Evolutionary conservation across 805 yeast species (phyloP).

Genomic region (Schwanniomyces vanrijiae): DNA sequence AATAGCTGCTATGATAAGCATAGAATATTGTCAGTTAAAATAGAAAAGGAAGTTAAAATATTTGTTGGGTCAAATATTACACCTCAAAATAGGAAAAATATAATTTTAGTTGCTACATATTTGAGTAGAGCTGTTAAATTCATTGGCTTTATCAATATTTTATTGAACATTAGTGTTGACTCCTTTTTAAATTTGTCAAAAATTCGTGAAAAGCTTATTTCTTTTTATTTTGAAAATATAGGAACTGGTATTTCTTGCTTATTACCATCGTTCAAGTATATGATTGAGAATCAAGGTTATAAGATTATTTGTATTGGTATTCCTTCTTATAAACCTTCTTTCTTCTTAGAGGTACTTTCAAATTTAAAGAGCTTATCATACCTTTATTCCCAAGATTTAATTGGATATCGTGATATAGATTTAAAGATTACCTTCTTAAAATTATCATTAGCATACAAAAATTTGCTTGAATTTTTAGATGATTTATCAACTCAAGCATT

Average conservation of each 20-base stretch:
- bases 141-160: slow-evolving; percentile 3
- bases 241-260: not conserved
- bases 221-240: not conserved
- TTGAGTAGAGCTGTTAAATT: not conserved
- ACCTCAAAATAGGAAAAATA: not conserved
- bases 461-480: slow-evolving; percentile 15
- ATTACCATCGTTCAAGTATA: slow-evolving; percentile 3
- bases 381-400: slow-evolving; percentile 6
- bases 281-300: slow-evolving; percentile 9
- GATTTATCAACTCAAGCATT: slow-evolving; percentile 14
- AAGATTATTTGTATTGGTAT: slow-evolving; percentile 18
- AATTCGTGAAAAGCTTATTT: not conserved
- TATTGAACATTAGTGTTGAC: slow-evolving; percentile 12
- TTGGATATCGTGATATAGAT: not conserved
- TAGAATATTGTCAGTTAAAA: not conserved
- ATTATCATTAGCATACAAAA: slow-evolving; percentile 12
- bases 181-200: slow-evolving; percentile 9
- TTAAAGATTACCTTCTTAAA: slow-evolving; percentile 2
- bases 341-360: slow-evolving; percentile 16
- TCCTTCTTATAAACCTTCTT: slow-evolving; percentile 23
- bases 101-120: not conserved
- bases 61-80: not conserved
- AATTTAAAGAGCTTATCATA: slow-evolving; percentile 11
- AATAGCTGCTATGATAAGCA: not conserved
- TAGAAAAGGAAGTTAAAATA: not conserved